Evolutionary conservation across 2,329 filamentous ascomycete genomes (phyloP), one percentile per base, ranked within the genome.

Genomic region (Hypoxylon sp.): DNA sequence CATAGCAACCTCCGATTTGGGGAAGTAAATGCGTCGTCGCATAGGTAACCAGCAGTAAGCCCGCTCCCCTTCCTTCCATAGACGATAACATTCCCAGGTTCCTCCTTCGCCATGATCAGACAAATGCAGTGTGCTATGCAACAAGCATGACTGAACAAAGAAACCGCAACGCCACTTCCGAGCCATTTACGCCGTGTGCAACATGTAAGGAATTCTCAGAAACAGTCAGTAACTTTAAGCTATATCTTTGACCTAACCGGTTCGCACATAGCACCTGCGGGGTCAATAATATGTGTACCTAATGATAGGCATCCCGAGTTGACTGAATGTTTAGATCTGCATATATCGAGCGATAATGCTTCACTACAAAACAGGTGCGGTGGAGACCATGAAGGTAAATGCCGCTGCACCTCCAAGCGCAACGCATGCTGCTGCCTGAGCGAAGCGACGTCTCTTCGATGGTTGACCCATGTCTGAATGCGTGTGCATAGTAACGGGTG

Each of bases 361-460:
- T 12, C 4, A 33, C 52, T 55, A 70, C 7, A 70, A 69, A 32
- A 68, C 65, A 3, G 73, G 73, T 20, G 73, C 73, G 46, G 72
- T 72, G 26, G 68, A 74, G 11, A 74, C 73, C 61, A 75, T 56
- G 50, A 69, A 72, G 7, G 72, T 74, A 50, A 75, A 74, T 16
- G 69, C 72, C 11, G 72, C 74, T 50, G 72, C 75, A 32, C 73
- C 71, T 22, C 75, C 75, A 3, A 76, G 60, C 16, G 72, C 74
- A 9, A 75, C 70, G 60, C 66, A 76, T 33, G 74, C 75, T 12
- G 73, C 74, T 46, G 73, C 72, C 56, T 76, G 71, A 16, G 72
- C 73, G 22, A 76, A 54, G 16, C 74, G 73, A n/a, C 72, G 71
- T 46, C 69, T 71, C 68, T 77, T 77, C 9, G 71, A 65, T 24